A percentile compares a stretch with the other conserved stretches of the same genome.
phyloP scores from a whole-genome alignment of 805 yeast species.

The Pichia deserticola region DNA sequence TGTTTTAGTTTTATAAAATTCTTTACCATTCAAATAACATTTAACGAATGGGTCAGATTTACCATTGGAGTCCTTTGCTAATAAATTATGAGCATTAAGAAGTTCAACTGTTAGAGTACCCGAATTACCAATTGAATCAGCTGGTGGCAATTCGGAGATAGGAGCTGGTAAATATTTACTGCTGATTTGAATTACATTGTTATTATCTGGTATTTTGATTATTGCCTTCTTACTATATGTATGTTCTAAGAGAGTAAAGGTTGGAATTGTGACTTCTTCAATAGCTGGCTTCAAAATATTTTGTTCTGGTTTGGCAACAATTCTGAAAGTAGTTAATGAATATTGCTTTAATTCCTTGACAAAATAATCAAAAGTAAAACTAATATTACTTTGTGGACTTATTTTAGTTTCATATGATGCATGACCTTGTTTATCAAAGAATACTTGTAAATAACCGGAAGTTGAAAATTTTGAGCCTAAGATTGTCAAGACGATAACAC shows the following conservation, averaged over 20 bases:
- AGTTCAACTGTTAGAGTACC: conserved; percentile 64
- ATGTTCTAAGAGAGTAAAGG: conserved; percentile 54
- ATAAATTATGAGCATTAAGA: conserved; percentile 56
- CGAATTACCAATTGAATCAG: conserved; percentile 66
- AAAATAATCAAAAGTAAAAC: conserved; percentile 62
- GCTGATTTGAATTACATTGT: conserved; percentile 44
- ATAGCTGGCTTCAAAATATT: conserved; percentile 51
- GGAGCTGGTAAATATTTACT: conserved; percentile 76
- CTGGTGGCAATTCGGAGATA: conserved; percentile 52
- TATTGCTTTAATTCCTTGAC: conserved; percentile 65
- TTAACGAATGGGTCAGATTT: conserved; percentile 87
- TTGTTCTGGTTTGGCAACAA: conserved; percentile 46
- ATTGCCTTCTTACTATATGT: conserved; percentile 57
- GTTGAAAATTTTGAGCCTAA: conserved; percentile 49
- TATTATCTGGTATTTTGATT: conserved; percentile 43
- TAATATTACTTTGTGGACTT: conserved; percentile 31
- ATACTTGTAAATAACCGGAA: conserved; percentile 64
- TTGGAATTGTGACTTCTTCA: conserved; percentile 59
- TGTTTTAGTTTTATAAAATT: conserved; percentile 67
- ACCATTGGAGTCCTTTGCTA: conserved; percentile 87
- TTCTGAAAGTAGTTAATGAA: conserved; percentile 58
- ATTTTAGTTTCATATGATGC: conserved; percentile 51
- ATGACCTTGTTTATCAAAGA: conserved; percentile 69
- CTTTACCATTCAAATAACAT: conserved; percentile 57
- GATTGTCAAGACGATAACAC: conserved; percentile 67